These are phyloP conservation scores for Diplosphaera chodatii DNA, from an alignment of 139 green algal species.

Conservation along the genomic window DNA sequence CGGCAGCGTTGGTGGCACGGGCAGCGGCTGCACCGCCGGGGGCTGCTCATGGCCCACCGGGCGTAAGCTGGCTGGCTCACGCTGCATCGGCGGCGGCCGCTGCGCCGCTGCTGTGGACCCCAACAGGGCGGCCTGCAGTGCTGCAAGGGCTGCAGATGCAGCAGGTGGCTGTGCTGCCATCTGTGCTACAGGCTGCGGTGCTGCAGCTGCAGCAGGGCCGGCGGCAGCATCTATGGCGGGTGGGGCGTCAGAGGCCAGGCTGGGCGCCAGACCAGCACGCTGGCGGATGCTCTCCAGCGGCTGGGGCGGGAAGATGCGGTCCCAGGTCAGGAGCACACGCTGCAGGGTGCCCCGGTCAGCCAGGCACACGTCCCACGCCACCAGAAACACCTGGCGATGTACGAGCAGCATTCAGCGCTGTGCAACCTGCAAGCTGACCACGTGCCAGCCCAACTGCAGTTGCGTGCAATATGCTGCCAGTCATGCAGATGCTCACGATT, in stretches of 20 bases:
- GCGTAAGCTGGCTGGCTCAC: neutral
- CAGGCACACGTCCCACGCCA: slow-evolving; percentile 32
- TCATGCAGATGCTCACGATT: too few species aligned
- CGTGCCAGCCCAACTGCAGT: too few species aligned
- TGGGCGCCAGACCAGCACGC: neutral
- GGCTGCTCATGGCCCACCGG: neutral
- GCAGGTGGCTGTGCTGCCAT: too few species aligned
- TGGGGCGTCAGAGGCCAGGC: neutral
- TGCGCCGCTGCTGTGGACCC: neutral
- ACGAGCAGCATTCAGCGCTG: too few species aligned
- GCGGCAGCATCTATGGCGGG: too few species aligned
- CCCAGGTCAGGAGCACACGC: slow-evolving; percentile 54
- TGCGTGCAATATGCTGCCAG: too few species aligned
- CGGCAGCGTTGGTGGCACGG: neutral
- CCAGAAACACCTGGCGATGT: slow-evolving; percentile 47
- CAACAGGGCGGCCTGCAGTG: slow-evolving; percentile 5
- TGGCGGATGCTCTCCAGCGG: slow-evolving; percentile 30
- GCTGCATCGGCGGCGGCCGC: neutral
- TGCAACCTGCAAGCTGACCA: too few species aligned
- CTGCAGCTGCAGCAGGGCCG: neutral
- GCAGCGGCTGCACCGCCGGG: slow-evolving; percentile 7
- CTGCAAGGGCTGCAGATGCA: too few species aligned
- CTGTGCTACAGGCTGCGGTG: neutral
- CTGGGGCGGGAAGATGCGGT: slow-evolving; percentile 29
- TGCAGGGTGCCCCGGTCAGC: slow-evolving; percentile 26